These are phyloP conservation scores for Acanthamoeba quina DNA, from an alignment of 208 protist genomes.

Conservation along the genomic window DNA sequence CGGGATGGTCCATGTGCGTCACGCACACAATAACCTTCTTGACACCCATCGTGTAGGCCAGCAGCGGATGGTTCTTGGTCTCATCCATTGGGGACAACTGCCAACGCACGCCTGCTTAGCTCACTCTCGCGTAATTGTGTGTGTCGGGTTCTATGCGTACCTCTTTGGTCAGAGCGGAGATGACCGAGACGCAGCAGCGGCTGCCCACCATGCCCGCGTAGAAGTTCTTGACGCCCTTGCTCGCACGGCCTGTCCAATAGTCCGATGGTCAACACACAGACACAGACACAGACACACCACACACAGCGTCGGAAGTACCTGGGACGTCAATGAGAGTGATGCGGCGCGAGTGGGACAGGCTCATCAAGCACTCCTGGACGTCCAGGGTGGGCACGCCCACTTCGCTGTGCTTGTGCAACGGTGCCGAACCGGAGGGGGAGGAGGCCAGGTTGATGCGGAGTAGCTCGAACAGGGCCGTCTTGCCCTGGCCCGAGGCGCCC, in stretches of 20 bases:
- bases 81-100: not conserved
- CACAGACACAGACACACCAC: too few species aligned
- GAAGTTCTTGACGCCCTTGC: slow-evolving; percentile 15
- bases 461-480: slow-evolving; percentile 15
- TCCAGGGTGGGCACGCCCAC: not conserved
- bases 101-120: not conserved
- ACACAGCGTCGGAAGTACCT: not conserved
- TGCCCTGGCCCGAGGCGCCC: not conserved
- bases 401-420: not conserved
- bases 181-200: not conserved
- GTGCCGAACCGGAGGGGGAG: not conserved
- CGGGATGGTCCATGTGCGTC: slow-evolving; percentile 95
- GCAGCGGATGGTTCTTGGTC: slow-evolving; percentile 88
- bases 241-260: not conserved
- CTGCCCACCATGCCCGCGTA: not conserved
- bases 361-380: not conserved
- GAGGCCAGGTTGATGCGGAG: not conserved
- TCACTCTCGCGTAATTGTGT: not conserved
- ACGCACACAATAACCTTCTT: slow-evolving; percentile 92
- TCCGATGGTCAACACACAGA: too few species aligned
- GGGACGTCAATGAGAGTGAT: slow-evolving; percentile 4
- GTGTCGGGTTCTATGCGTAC: not conserved
- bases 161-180: not conserved
- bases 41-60: slow-evolving; percentile 92
- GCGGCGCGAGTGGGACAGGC: not conserved